Base-by-base conservation (phyloP, 257 asterid species). In the Nicotiana otophora region DNA sequence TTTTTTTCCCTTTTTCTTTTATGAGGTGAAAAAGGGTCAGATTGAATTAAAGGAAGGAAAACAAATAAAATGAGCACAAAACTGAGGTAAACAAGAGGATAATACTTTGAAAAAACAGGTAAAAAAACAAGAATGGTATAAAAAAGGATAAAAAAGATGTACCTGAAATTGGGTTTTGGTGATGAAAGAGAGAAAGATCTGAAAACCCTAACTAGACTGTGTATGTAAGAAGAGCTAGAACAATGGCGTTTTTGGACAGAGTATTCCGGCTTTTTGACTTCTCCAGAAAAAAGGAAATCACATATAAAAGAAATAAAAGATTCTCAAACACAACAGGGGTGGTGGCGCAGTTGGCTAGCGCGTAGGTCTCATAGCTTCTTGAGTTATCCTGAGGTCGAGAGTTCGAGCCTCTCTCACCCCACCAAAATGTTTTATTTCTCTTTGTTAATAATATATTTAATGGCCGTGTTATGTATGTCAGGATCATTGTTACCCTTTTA, bases 301-400 rank as follows among this genome's bases (percentile, higher is more conserved):
- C 0, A 0, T 0, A 1, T 5, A 5, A 0, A 11, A 5, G 0
- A 0, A 0, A 0, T 0, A 1, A 8, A 42, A 42, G 4, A 30
- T 7, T 7, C 0, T 2, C 0, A 1, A 0, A 0, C 0, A 0
- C 5, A 4, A 7, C 10, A 0, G 80, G 97, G 97, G 97, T 92
- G 97, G 98, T 93, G 97, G 97, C 97, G 97, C 98, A 93, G 97
- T 95, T 92, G 98, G 97, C 94, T 95, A 93, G 97, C 98, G 98
- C 97, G 97, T 93, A 95, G 98, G 97, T 93, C 97, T 95, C 97
- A 92, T 93, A 92, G 95, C 95, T 89, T 80, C 89, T 23, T 82
- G 94, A 92, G 98, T 87, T 0, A 92, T 92, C 97, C 97, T 92
- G 98, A 91, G 97, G 95, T 93, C 95, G 97, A 93, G 94, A 93